Evolutionary conservation across 2,329 filamentous ascomycete genomes (phyloP).

Genomic region (Aspergillus sp.): DNA sequence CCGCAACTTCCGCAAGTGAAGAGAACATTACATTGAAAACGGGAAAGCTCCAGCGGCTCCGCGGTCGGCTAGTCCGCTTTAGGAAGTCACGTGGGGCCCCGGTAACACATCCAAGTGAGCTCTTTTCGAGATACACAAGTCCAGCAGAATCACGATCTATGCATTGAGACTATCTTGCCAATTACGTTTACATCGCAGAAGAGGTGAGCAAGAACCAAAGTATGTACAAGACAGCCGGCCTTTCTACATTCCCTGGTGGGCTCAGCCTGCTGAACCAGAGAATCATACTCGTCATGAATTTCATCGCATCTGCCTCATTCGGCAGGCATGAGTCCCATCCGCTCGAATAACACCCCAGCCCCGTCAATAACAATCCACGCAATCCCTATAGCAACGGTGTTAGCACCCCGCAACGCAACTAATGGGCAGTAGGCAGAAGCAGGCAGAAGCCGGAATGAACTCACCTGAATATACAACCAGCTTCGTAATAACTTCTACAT

Average conservation of each 20-base stretch:
- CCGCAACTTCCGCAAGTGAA: background rate
- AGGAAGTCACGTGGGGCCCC: background rate
- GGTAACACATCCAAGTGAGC: background rate
- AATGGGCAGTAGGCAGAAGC: background rate
- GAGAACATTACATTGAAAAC: background rate
- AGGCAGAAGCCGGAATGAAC: slow-evolving; percentile 23
- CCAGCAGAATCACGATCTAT: background rate
- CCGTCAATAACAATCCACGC: slow-evolving; percentile 75
- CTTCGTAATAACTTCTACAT: slow-evolving; percentile 98
- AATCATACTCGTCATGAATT: background rate
- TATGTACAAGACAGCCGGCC: slow-evolving; percentile 10
- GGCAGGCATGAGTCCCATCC: slow-evolving; percentile 22
- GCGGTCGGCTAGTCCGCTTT: background rate
- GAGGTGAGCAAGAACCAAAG: slow-evolving; percentile 4
- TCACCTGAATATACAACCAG: slow-evolving; percentile 88
- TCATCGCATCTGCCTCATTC: background rate
- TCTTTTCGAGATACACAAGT: background rate
- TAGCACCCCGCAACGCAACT: background rate
- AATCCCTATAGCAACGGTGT: slow-evolving; percentile 59
- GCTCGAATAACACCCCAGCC: slow-evolving; percentile 71
- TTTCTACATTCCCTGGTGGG: slow-evolving; percentile 4
- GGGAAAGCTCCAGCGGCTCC: background rate
- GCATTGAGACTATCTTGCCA: background rate
- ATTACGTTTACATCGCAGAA: background rate
- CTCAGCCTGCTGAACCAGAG: slow-evolving; percentile 3